Percentiles rank a stretch among this genome's conserved stretches.
Conservation (phyloP, 108 stramenopile genomes). For the Conticribra guillardii region DNA sequence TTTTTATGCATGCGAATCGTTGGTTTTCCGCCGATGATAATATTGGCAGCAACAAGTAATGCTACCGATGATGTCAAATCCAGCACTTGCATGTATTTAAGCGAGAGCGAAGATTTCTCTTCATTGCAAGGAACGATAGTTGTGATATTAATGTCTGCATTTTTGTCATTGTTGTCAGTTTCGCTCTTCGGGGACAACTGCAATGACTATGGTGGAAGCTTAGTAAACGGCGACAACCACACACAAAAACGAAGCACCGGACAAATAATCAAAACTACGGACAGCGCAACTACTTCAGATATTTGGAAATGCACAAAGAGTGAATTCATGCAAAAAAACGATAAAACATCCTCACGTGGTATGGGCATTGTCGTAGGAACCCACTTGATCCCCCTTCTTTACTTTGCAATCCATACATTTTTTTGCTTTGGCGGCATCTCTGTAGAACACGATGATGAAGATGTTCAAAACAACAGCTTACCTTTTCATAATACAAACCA, state of each 20-base stretch:
- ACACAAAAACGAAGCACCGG: not conserved
- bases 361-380: slow-evolving; percentile 40
- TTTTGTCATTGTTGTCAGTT: slow-evolving; percentile 32
- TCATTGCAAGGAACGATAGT: not conserved
- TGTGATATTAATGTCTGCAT: slow-evolving; percentile 18
- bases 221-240: not conserved
- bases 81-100: not conserved
- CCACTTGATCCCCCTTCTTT: slow-evolving; percentile 34
- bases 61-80: not conserved
- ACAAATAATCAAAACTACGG: not conserved
- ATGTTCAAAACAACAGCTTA: not conserved
- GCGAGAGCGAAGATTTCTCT: not conserved
- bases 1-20: slow-evolving; percentile 15
- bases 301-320: too few species aligned
- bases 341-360: too few species aligned
- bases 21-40: not conserved
- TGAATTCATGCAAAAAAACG: not conserved
- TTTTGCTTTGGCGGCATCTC: not conserved
- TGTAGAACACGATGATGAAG: not conserved
- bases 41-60: too few species aligned
- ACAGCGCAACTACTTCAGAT: too few species aligned
- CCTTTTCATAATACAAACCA: too few species aligned
- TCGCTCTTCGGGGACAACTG: slow-evolving; percentile 9
- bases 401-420: slow-evolving; percentile 20
- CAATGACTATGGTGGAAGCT: not conserved